Conservation (phyloP, 108 stramenopile species). For the Schizochytrium sp. region DNA sequence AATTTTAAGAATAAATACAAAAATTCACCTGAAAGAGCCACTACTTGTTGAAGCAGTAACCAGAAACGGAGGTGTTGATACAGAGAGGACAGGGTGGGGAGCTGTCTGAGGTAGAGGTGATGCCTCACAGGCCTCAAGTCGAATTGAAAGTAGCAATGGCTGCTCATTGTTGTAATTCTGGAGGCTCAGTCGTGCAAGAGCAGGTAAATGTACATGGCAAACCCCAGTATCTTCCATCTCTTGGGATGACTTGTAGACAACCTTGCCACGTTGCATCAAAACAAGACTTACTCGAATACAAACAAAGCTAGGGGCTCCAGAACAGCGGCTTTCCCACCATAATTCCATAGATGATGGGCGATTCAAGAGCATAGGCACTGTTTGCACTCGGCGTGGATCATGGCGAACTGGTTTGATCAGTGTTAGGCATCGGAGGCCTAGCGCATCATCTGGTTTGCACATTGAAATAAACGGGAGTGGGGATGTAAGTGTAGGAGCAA, state of each 20-base stretch:
- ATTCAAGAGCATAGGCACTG: not conserved
- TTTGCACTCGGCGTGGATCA: not conserved
- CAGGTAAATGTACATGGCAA: not conserved
- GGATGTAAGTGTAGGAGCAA: not conserved
- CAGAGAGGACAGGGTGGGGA: not conserved
- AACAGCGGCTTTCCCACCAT: conserved; percentile 27
- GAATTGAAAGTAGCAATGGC: not conserved
- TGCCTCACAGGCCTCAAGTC: conserved; percentile 15
- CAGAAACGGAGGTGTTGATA: not conserved
- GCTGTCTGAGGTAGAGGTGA: not conserved
- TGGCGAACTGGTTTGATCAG: conserved; percentile 24
- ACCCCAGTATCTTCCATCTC: not conserved
- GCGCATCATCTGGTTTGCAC: not conserved
- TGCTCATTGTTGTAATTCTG: not conserved
- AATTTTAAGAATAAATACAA: not conserved
- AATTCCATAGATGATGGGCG: conserved; percentile 1
- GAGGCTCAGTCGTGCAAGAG: not conserved
- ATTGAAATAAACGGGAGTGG: not conserved
- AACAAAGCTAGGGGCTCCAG: not conserved
- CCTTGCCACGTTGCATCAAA: not conserved
- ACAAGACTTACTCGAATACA: not conserved
- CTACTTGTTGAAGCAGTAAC: not conserved
- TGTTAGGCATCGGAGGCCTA: conserved; percentile 47
- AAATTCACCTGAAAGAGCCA: not conserved
- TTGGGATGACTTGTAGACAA: not conserved